Percentiles rank a stretch among this genome's conserved stretches.
Conservation (phyloP, 306 rosid genomes). For the Trifolium pratense region DNA sequence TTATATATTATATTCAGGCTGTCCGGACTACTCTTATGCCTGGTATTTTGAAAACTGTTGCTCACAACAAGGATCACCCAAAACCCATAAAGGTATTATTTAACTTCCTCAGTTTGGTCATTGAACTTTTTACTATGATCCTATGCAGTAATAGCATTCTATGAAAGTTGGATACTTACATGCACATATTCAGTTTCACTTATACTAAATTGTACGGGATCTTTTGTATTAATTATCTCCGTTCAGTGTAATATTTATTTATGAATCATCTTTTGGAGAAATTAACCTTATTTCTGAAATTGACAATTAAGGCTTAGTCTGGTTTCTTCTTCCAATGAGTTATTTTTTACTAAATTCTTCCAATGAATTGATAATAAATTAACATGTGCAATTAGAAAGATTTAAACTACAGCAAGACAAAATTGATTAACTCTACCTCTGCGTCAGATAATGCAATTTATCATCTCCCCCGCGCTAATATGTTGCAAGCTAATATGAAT, state of each 20-base stretch:
- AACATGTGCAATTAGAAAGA: neutral
- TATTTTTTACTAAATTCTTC: too few relatives aligned
- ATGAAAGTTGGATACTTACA: neutral
- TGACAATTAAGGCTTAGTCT: neutral
- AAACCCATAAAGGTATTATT: slow-evolving; percentile 85
- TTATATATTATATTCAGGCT: slow-evolving; percentile 49
- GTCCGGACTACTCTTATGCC: slow-evolving; percentile 89
- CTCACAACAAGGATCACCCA: slow-evolving; percentile 91
- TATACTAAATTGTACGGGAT: neutral
- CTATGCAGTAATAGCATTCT: slow-evolving; percentile 1
- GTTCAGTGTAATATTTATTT: neutral
- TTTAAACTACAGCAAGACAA: neutral
- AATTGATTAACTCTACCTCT: slow-evolving; percentile 13
- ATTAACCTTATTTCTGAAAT: slow-evolving; percentile 3
- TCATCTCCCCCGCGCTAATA: neutral
- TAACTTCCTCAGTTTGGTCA: slow-evolving; percentile 14
- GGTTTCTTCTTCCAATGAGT: neutral
- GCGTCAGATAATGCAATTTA: slow-evolving; percentile 6
- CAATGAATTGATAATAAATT: neutral
- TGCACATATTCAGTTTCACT: neutral
- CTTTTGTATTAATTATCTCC: neutral
- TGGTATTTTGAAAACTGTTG: slow-evolving; percentile 84
- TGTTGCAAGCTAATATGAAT: slow-evolving; percentile 8
- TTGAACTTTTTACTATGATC: slow-evolving; percentile 1
- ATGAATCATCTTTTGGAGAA: neutral